Evolutionary conservation across 208 protist genomes (phyloP).

Genomic region (Acanthamoeba triangularis): DNA sequence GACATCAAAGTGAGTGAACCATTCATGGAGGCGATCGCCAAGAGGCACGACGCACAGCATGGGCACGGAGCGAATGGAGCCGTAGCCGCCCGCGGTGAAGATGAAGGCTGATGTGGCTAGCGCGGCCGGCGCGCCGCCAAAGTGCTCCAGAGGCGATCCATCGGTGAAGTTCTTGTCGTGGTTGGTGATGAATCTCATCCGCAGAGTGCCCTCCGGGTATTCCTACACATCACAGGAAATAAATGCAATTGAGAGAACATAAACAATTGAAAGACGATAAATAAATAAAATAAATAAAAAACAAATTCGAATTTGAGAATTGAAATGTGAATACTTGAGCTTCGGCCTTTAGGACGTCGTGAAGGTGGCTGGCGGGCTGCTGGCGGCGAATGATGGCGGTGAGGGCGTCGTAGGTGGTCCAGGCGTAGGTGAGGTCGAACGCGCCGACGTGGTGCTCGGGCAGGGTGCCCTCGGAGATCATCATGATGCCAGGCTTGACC

Average conservation of each 20-base stretch:
- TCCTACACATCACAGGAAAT: background rate
- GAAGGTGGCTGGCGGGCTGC: background rate
- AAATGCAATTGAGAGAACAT: background rate
- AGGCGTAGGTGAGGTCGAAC: constrained; percentile 9
- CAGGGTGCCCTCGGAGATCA: constrained; percentile 37
- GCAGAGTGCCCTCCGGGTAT: background rate
- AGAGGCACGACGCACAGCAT: background rate
- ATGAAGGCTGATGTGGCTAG: background rate
- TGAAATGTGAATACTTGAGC: background rate
- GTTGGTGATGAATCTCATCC: constrained; percentile 12
- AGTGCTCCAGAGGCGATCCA: background rate
- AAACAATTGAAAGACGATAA: background rate
- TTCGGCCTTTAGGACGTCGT: background rate
- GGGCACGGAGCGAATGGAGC: background rate
- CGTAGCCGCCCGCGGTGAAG: constrained; percentile 1
- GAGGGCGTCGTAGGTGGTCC: constrained; percentile 32
- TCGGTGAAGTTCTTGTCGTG: constrained; percentile 37
- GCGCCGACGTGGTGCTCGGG: constrained; percentile 4
- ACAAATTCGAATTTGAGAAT: background rate
- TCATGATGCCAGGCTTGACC: background rate
- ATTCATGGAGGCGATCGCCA: no score
- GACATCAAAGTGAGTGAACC: background rate
- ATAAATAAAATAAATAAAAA: no score
- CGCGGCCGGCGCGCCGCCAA: background rate
- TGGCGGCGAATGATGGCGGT: background rate